Conservation (phyloP, 495 filamentous ascomycete species). For the Neurospora cerealis region DNA sequence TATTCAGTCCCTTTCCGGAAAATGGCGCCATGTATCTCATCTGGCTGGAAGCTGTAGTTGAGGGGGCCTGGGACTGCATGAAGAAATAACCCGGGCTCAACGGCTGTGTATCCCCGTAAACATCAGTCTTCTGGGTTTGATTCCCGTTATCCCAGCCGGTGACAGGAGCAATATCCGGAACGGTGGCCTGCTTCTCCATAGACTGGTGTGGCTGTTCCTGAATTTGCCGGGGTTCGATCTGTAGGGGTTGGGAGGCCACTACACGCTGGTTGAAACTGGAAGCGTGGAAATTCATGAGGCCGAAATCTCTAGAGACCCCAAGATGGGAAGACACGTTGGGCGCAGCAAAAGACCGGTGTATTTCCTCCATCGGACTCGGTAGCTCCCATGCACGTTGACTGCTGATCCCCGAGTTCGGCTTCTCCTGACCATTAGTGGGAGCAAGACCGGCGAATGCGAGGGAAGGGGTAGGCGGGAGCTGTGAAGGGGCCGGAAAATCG, state of each 20-base stretch:
- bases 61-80: slow-evolving; percentile 35
- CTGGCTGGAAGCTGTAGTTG: slow-evolving; percentile 35
- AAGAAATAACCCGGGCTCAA: slow-evolving; percentile 44
- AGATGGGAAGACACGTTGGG: slow-evolving; percentile 22
- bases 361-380: slow-evolving; percentile 35
- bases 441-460: slow-evolving; percentile 8
- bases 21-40: slow-evolving; percentile 38
- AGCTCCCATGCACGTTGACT: slow-evolving; percentile 19
- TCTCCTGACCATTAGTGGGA: slow-evolving; percentile 28
- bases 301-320: slow-evolving; percentile 25
- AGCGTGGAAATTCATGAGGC: slow-evolving; percentile 19
- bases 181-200: background rate
- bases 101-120: slow-evolving; percentile 24
- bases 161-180: background rate
- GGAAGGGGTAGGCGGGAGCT: slow-evolving; percentile 11
- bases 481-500: slow-evolving; percentile 22
- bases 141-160: slow-evolving; percentile 29
- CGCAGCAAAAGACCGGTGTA: slow-evolving; percentile 12
- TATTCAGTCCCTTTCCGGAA: slow-evolving; percentile 35
- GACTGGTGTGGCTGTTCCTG: slow-evolving; percentile 1
- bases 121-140: slow-evolving; percentile 22
- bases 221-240: slow-evolving; percentile 7
- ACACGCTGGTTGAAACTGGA: slow-evolving; percentile 7
- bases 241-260: slow-evolving; percentile 12
- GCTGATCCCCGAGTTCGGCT: slow-evolving; percentile 29